phyloP scores from a whole-genome alignment of 495 filamentous ascomycete genomes.

The Tirmania nivea region DNA sequence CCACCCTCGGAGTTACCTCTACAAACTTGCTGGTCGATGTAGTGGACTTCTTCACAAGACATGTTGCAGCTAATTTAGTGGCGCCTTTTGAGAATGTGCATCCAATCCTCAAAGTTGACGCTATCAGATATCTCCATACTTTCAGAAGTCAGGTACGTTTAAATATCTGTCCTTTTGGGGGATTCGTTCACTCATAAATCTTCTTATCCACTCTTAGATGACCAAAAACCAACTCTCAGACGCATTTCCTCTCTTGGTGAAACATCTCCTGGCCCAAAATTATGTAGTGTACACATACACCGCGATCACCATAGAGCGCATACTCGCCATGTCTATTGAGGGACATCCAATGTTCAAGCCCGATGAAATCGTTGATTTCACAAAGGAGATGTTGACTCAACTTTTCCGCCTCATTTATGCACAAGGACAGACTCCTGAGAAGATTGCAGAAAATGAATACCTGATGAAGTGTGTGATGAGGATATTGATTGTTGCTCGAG shows the following conservation, averaged over 20 bases:
- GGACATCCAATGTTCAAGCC: conserved; percentile 55
- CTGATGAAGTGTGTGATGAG: conserved; percentile 97
- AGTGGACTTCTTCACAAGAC: conserved; percentile 74
- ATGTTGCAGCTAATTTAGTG: conserved; percentile 68
- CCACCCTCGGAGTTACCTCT: conserved; percentile 68
- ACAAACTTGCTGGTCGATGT: conserved; percentile 68
- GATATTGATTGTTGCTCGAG: conserved; percentile 76
- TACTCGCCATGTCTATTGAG: conserved; percentile 55
- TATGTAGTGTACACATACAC: conserved; percentile 97
- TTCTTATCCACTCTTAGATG: conserved; percentile 11
- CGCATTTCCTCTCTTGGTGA: conserved; percentile 71
- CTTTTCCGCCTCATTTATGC: conserved; percentile 70
- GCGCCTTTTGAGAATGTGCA: conserved; percentile 36
- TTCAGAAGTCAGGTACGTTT: conserved; percentile 54
- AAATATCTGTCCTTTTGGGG: conserved; percentile 15
- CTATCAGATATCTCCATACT: conserved; percentile 87
- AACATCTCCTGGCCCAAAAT: conserved; percentile 65
- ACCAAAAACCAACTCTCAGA: conserved; percentile 70
- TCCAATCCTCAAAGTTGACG: conserved; percentile 84
- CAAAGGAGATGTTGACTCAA: conserved; percentile 71
- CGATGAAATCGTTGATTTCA: conserved; percentile 47
- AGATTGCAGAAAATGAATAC: conserved; percentile 97
- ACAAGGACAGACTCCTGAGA: conserved; percentile 55
- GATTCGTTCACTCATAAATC: too few species aligned
- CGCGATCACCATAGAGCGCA: conserved; percentile 78